These are phyloP conservation scores for Penicillium sp. DNA, from an alignment of 2,329 filamentous ascomycete genomes.

Conservation along the genomic window DNA sequence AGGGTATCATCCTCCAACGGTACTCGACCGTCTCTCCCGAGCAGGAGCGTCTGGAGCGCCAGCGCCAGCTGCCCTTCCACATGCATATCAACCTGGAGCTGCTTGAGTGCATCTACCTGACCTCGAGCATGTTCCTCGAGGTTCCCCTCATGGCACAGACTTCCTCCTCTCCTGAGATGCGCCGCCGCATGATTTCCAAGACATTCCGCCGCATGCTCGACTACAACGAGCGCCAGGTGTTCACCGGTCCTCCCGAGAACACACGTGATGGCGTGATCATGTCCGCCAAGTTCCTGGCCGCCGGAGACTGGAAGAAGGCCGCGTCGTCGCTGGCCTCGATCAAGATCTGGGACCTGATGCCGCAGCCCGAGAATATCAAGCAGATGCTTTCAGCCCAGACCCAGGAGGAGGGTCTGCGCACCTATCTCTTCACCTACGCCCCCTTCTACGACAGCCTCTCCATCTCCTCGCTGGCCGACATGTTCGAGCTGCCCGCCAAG, in stretches of 20 bases:
- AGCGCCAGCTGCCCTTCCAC: conserved; percentile 97
- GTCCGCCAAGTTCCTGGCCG: conserved; percentile 91
- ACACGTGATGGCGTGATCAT: conserved; percentile 99
- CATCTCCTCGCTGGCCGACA: conserved; percentile 74
- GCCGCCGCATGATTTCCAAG: conserved; percentile 98
- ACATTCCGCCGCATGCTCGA: conserved; percentile 98
- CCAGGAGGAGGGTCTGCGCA: conserved; percentile 95
- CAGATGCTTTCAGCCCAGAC: conserved; percentile 95
- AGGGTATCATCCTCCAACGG: conserved; percentile 97
- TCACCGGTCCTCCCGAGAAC: conserved; percentile 97
- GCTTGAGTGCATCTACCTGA: conserved; percentile 96
- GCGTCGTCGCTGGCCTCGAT: conserved; percentile 91
- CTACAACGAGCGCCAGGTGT: conserved; percentile 98
- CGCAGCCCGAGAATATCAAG: conserved; percentile 89
- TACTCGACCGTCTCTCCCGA: conserved; percentile 95
- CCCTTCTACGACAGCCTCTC: conserved; percentile 98
- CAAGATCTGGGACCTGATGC: conserved; percentile 99
- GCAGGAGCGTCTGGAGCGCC: conserved; percentile 94
- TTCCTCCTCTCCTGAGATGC: conserved; percentile 91
- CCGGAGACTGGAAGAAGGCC: conserved; percentile 97
- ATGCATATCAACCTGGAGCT: conserved; percentile 99
- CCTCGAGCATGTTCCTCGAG: conserved; percentile 98
- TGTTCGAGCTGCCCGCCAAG: conserved; percentile 90
- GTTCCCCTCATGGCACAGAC: conserved; percentile 96
- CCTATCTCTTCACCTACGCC: conserved; percentile 98